Evolutionary conservation across 768 basidiomycete genomes (phyloP).

Genomic region (Tremella fuciformis): DNA sequence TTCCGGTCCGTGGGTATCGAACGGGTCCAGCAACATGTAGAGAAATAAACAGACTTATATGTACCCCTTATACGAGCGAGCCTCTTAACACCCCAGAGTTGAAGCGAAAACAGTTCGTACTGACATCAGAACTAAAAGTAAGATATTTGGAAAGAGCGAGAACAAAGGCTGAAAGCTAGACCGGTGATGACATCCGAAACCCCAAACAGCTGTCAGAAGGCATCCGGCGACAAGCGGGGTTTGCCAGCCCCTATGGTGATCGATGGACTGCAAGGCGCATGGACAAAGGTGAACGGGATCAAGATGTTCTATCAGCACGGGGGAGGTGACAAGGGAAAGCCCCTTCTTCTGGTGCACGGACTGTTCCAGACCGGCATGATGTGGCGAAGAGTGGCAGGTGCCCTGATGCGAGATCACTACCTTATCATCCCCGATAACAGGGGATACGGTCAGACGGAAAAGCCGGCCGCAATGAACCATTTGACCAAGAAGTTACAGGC

Average conservation of each 20-base stretch:
- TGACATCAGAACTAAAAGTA: too few species aligned
- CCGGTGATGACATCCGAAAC: too few species aligned
- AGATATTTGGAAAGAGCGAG: too few species aligned
- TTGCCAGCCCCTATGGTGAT: neutral
- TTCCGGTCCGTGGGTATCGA: too few species aligned
- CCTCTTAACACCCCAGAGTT: too few species aligned
- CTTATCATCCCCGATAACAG: conserved; percentile 1
- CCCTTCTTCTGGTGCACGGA: neutral
- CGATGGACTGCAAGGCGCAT: neutral
- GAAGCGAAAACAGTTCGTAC: too few species aligned
- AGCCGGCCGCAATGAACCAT: neutral
- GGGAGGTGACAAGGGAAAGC: neutral
- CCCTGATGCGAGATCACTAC: neutral
- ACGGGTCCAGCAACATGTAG: too few species aligned
- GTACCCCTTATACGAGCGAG: too few species aligned
- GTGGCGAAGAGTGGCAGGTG: neutral
- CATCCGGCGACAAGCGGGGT: too few species aligned
- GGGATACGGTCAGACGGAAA: neutral
- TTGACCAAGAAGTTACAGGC: conserved; percentile 2
- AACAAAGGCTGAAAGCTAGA: too few species aligned
- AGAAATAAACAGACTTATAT: too few species aligned
- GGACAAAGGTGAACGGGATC: neutral
- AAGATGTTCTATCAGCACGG: conserved; percentile 7
- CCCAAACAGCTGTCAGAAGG: too few species aligned
- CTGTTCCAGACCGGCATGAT: conserved; percentile 2